Evolutionary conservation across 345 rosid species (phyloP), one percentile per base, ranked within the genome.

Genomic region (Populus davidiana): DNA sequence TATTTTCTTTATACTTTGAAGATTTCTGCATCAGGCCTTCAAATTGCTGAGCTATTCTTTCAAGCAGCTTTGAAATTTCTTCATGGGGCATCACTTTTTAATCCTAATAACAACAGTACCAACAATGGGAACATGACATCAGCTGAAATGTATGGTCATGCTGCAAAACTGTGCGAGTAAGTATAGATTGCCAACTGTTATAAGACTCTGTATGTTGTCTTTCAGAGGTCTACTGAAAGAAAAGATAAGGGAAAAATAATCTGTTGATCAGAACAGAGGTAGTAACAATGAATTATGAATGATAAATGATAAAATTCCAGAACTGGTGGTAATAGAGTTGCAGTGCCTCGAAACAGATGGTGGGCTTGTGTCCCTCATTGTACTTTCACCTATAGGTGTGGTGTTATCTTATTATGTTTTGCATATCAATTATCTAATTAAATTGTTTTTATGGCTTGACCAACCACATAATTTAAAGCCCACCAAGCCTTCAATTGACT

Each of bases 41-140:
- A 77, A 61, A 77, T 69, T 63, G 39, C 61, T 5, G 39, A 36
- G 14, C 12, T 77, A 33, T 77, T 17, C 61, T 77, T 77, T 70
- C 75, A 77, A 61, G 80, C 74, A 29, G 80, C 80, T 29, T 29
- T 77, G 31, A 70, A 77, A 64, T 77, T 77, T 61, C 75, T 77
- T 43, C 80, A 77, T 44, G 80, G 80, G 29, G 80, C 74, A 17
- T 56, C 80, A 31, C 54, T 50, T 39, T 43, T 38, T 8, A 72
- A 70, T n/a, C 33, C 68, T 62, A 18, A 59, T 31, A 29, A 63
- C 35, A 21, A 70, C 56, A 70, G 6, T 44, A 69, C 62, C 69
- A 77, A 61, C 44, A n/a, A n/a, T 36, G 49, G 69, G 47, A 75
- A 77, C 44, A 61, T 77, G 70, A 59, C 33, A 27, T 27, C 68